Percentiles rank a stretch among this genome's conserved stretches.
Evolutionary conservation across 441 rosid species (phyloP).

Genomic region (Mallotus repandus): DNA sequence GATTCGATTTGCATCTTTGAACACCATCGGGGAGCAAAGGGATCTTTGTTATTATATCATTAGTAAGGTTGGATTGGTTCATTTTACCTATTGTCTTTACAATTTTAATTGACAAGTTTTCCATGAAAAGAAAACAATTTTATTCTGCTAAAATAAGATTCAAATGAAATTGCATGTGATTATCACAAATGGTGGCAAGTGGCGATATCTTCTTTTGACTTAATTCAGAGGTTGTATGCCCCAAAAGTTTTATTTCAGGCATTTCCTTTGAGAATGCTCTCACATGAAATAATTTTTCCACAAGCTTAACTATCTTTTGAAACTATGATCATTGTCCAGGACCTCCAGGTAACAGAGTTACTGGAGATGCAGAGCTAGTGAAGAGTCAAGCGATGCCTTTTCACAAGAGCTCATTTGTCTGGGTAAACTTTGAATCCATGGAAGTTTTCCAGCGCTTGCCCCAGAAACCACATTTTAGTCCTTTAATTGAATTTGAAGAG

Average conservation of each 20-base stretch:
- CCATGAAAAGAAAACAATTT: background rate
- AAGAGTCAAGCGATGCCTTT: constrained; percentile 4
- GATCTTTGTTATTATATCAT: background rate
- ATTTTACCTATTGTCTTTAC: background rate
- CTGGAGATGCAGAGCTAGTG: background rate
- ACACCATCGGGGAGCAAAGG: background rate
- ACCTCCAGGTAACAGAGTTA: background rate
- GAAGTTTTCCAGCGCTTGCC: constrained; percentile 14
- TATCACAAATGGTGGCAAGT: background rate
- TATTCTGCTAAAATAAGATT: background rate
- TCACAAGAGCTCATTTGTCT: background rate
- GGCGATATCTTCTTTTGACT: background rate
- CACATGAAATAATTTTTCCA: background rate
- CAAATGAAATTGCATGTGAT: background rate
- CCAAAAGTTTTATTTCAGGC: background rate
- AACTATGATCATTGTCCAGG: background rate
- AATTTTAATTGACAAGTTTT: background rate
- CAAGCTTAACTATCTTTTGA: background rate
- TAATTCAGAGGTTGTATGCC: background rate
- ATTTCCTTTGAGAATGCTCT: background rate
- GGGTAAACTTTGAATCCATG: constrained; percentile 15
- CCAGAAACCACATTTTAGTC: constrained; percentile 22
- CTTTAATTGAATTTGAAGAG: constrained; percentile 6
- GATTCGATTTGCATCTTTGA: background rate
- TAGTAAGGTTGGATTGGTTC: background rate